phyloP scores from a whole-genome alignment of 164 flowering plant species.

The Amborella trichopoda region DNA sequence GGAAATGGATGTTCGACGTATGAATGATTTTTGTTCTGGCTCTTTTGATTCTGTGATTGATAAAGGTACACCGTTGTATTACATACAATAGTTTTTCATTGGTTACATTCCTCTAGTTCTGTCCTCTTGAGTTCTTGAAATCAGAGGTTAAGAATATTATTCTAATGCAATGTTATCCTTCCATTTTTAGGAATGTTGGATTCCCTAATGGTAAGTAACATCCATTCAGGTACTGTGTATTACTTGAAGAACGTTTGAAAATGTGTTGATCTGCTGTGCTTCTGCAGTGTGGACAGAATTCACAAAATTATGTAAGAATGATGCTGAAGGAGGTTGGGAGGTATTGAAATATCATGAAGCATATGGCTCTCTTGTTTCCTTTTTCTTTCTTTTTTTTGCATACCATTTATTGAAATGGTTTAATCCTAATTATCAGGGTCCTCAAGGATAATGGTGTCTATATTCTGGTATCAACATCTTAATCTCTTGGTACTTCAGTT shows the following conservation, averaged over 20 bases:
- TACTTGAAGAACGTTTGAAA: too few species aligned
- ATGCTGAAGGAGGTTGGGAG: slow-evolving; percentile 77
- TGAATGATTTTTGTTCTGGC: slow-evolving; percentile 45
- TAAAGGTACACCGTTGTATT: slow-evolving; percentile 72
- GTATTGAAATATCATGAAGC: slow-evolving; percentile 18
- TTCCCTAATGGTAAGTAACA: slow-evolving; percentile 80
- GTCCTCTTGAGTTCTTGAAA: too few species aligned
- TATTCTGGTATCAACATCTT: slow-evolving; percentile 77
- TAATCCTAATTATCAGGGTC: slow-evolving; percentile 66
- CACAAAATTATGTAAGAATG: slow-evolving; percentile 42
- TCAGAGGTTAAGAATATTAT: too few species aligned
- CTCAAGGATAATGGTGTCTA: slow-evolving; percentile 74
- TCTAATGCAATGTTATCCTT: too few species aligned
- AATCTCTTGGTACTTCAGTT: too few species aligned
- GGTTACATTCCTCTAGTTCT: too few species aligned
- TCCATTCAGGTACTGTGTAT: too few species aligned
- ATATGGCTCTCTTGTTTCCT: slow-evolving; percentile 5
- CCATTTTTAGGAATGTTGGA: slow-evolving; percentile 67
- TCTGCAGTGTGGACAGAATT: slow-evolving; percentile 64
- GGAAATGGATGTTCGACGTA: slow-evolving; percentile 70
- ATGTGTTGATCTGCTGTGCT: slow-evolving; percentile 6
- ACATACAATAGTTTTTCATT: too few species aligned
- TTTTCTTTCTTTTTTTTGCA: slow-evolving; percentile 25
- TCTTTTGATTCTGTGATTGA: slow-evolving; percentile 65
- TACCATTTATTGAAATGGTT: slow-evolving; percentile 52